Conservation (phyloP, 2,329 filamentous ascomycete species). For the Pezicula radicicola region DNA sequence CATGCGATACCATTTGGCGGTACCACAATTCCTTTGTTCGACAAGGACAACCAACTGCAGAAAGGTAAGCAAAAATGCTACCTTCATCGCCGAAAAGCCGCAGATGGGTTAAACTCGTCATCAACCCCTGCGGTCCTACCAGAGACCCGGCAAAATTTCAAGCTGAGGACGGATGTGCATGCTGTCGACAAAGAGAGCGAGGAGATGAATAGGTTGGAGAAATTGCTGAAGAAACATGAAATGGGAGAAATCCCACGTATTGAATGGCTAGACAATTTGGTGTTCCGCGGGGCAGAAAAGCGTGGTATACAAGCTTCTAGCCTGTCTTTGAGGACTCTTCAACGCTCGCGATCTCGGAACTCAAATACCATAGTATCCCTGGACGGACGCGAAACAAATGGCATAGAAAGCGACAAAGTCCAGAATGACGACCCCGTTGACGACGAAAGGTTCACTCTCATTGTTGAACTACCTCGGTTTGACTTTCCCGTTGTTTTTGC, state of each 20-base stretch:
- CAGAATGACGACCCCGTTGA: slow-evolving; percentile 16
- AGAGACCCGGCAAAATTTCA: slow-evolving; percentile 49
- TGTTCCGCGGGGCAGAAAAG: slow-evolving; percentile 87
- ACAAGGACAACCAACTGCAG: slow-evolving; percentile 84
- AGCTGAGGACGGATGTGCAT: slow-evolving; percentile 37
- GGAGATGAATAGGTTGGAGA: slow-evolving; percentile 86
- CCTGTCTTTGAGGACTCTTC: slow-evolving; percentile 57
- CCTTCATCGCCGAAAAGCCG: slow-evolving; percentile 75
- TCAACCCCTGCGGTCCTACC: slow-evolving; percentile 70
- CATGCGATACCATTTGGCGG: slow-evolving; percentile 92
- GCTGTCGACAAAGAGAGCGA: slow-evolving; percentile 68
- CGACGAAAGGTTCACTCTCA: slow-evolving; percentile 73
- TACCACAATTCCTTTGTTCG: slow-evolving; percentile 89
- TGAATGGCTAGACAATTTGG: slow-evolving; percentile 93
- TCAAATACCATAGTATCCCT: slow-evolving; percentile 30
- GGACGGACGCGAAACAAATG: slow-evolving; percentile 35
- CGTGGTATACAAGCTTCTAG: slow-evolving; percentile 62
- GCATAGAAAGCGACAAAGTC: slow-evolving; percentile 30
- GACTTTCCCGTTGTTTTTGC: slow-evolving; percentile 95
- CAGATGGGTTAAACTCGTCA: slow-evolving; percentile 80
- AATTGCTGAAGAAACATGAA: slow-evolving; percentile 93
- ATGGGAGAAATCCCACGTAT: slow-evolving; percentile 93
- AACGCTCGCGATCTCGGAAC: slow-evolving; percentile 39
- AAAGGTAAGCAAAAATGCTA: slow-evolving; percentile 92
- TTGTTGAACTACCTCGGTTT: slow-evolving; percentile 89